Percentiles rank a stretch among this genome's conserved stretches.
Evolutionary conservation across 495 filamentous ascomycete species (phyloP).

Genomic region (Penicilliopsis zonata): DNA sequence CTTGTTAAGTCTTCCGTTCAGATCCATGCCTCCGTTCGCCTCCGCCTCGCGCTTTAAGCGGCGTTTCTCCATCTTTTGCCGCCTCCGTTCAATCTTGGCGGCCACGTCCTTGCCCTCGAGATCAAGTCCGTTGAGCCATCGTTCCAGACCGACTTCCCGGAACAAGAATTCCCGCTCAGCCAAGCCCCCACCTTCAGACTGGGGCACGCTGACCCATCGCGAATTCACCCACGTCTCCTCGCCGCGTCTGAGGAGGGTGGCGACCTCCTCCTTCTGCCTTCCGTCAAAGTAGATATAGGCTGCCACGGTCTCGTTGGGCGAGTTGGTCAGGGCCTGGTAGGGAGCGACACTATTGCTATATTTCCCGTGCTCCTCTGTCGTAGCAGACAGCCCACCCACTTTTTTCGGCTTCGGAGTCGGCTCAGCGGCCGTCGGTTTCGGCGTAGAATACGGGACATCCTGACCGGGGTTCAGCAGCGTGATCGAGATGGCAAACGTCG

Average conservation of each 20-base stretch:
- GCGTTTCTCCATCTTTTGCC: conserved; percentile 81
- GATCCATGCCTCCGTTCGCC: conserved; percentile 35
- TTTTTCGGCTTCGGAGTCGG: conserved; percentile 67
- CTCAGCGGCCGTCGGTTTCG: conserved; percentile 58
- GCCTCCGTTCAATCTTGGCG: conserved; percentile 76
- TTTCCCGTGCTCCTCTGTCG: conserved; percentile 38
- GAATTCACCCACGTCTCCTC: conserved; percentile 99
- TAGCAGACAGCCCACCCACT: conserved; percentile 58
- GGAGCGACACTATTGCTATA: conserved; percentile 53
- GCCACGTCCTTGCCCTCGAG: conserved; percentile 78
- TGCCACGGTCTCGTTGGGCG: conserved; percentile 89
- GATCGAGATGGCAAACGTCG: conserved; percentile 93
- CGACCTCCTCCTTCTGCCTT: conserved; percentile 89
- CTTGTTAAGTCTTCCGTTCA: conserved; percentile 31
- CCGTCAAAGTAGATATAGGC: conserved; percentile 99
- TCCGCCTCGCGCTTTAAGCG: conserved; percentile 52
- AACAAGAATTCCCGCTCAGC: conserved; percentile 97
- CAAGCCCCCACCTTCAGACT: conserved; percentile 82
- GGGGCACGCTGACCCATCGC: conserved; percentile 88
- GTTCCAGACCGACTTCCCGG: conserved; percentile 89
- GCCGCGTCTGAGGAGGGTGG: conserved; percentile 80
- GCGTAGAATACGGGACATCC: conserved; percentile 79
- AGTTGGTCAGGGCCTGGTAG: conserved; percentile 80
- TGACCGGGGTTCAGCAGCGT: conserved; percentile 84
- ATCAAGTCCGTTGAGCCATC: conserved; percentile 91